A percentile compares a stretch with the other conserved stretches of the same genome.
These are phyloP conservation scores for Pseudocercospora cruenta DNA, from an alignment of 2,329 filamentous ascomycete species.

Conservation along the genomic window DNA sequence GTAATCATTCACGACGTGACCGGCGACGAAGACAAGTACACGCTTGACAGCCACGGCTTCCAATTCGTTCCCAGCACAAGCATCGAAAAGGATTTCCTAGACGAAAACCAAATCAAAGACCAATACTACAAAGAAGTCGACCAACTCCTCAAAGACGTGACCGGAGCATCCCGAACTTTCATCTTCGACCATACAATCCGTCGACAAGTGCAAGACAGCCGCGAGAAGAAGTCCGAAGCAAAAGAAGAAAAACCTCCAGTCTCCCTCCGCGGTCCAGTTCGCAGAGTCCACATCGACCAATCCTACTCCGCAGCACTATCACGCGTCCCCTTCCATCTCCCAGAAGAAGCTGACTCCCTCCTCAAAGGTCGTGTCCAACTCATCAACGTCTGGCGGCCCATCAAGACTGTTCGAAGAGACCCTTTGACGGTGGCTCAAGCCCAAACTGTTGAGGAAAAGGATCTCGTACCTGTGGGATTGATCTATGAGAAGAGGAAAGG, in stretches of 20 bases:
- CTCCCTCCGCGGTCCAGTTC: slow-evolving; percentile 49
- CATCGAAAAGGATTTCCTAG: slow-evolving; percentile 42
- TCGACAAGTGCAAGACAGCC: slow-evolving; percentile 42
- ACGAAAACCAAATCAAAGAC: slow-evolving; percentile 44
- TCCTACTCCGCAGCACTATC: slow-evolving; percentile 51
- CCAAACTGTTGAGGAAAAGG: slow-evolving; percentile 59
- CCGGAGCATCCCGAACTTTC: slow-evolving; percentile 59
- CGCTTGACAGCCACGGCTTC: slow-evolving; percentile 38
- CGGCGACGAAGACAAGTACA: slow-evolving; percentile 45
- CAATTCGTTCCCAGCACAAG: slow-evolving; percentile 41
- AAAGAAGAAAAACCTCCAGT: slow-evolving; percentile 22
- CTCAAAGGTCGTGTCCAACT: slow-evolving; percentile 56
- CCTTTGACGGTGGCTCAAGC: slow-evolving; percentile 63
- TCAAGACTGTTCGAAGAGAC: slow-evolving; percentile 54
- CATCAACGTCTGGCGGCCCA: slow-evolving; percentile 50
- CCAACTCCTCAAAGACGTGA: slow-evolving; percentile 47
- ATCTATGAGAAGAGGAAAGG: slow-evolving; percentile 72
- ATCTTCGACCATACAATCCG: slow-evolving; percentile 68
- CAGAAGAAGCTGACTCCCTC: slow-evolving; percentile 49
- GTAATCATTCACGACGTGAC: slow-evolving; percentile 49
- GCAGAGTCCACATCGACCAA: slow-evolving; percentile 63
- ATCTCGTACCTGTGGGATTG: slow-evolving; percentile 73
- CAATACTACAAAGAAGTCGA: slow-evolving; percentile 45
- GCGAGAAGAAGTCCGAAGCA: slow-evolving; percentile 2
- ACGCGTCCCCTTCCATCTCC: slow-evolving; percentile 52